Evolutionary conservation across 208 protist species (phyloP).

Genomic region (Crithidia brevicula): DNA sequence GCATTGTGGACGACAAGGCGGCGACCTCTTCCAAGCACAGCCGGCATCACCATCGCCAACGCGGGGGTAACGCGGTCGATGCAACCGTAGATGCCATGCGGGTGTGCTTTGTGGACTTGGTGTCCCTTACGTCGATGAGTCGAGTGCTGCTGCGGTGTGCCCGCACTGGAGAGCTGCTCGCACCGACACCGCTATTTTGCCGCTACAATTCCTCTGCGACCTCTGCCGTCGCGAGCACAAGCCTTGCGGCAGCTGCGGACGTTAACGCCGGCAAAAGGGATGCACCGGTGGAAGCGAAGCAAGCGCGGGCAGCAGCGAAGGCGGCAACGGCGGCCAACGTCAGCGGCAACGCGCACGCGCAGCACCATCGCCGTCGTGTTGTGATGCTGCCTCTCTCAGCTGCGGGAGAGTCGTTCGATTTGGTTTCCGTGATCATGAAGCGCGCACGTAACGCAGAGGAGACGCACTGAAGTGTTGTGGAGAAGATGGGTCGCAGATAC

Average conservation of each 20-base stretch:
- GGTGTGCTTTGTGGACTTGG: slow-evolving; percentile 26
- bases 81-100: not conserved
- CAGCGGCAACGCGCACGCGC: slow-evolving; percentile 2
- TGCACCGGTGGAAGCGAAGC: too few relatives aligned
- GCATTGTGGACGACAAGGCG: slow-evolving; percentile 21
- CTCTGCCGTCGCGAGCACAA: too few relatives aligned
- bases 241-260: too few relatives aligned
- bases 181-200: slow-evolving; percentile 18
- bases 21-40: not conserved
- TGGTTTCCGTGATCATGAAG: slow-evolving; percentile 15
- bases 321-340: not conserved
- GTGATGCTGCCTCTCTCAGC: slow-evolving; percentile 21
- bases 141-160: slow-evolving; percentile 19
- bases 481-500: too few relatives aligned
- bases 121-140: not conserved
- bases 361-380: slow-evolving; percentile 27
- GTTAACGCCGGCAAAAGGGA: too few relatives aligned
- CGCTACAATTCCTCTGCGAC: slow-evolving; percentile 1
- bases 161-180: slow-evolving; percentile 12
- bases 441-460: slow-evolving; percentile 11
- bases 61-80: not conserved
- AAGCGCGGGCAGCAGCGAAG: too few relatives aligned
- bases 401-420: slow-evolving; percentile 15
- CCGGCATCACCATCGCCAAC: not conserved
- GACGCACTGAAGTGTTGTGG: not conserved